Evolutionary conservation across 768 basidiomycete species (phyloP), one percentile per base, ranked within the genome.

Genomic region (Lactarius indigo): DNA sequence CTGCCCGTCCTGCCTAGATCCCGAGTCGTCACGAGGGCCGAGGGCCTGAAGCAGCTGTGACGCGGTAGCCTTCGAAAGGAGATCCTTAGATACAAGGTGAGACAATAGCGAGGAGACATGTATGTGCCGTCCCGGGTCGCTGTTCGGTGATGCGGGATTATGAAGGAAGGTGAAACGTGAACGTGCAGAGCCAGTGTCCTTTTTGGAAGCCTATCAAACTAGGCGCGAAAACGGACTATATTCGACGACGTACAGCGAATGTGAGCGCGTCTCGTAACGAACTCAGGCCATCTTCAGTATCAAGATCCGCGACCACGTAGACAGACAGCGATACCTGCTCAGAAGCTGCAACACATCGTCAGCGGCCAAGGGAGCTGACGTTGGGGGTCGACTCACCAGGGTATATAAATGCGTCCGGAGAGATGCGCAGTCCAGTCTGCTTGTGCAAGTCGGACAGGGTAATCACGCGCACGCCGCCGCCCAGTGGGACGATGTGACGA

Each of bases 91-190:
- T 60, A 85, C 73, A 28, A 91, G 81, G 31, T 83, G 81, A 0
- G 82, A 81, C 2, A 89, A 73, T 9, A 86, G 68, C 64, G 78
- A 81, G 0, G 85, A 87, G 26, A 75, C 73, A 13, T 73, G 74
- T 4, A 72, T 70, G 7, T 75, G 72, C 9, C 63, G 66, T 13
- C 66, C 64, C 1, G 63, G 59, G 18, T 74, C 70, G 18, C 52
- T 59, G 12, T 70, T 68, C 5, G 71, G 66, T 13, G 65, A 62
- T 9, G 76, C 67, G 1, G 93, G 88, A 65, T 91, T 88, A 74
- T 94, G 92, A 37, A 96, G 78, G 75, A 96, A 90, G 0, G 87
- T 81, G n/a, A 93, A 60, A 35, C 94, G 87, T 9, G 83, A 81
- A 44, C 75, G 79, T 3, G 82, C 79, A 2, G 79, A 78, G 3